These are phyloP conservation scores for Backusella circina DNA, from an alignment of 192 early-diverging fungal species.

Conservation along the genomic window DNA sequence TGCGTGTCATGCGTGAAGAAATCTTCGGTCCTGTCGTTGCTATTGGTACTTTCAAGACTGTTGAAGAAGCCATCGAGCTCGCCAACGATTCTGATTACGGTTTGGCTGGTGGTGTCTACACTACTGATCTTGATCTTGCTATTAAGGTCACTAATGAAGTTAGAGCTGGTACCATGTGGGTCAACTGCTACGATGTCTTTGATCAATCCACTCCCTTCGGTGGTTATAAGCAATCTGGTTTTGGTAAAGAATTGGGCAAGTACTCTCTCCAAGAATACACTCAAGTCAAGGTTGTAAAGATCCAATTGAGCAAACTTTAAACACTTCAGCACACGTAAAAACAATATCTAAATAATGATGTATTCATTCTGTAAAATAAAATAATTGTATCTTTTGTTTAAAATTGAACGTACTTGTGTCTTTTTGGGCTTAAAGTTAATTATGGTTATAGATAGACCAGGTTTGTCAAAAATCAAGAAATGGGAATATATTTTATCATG, in stretches of 20 bases:
- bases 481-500: too few species aligned
- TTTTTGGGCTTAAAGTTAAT: too few species aligned
- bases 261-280: constrained; percentile 47
- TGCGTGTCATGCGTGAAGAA: constrained; percentile 67
- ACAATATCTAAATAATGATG: background rate
- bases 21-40: constrained; percentile 85
- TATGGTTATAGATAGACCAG: too few species aligned
- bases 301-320: constrained; percentile 8
- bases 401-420: background rate
- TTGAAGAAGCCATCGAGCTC: constrained; percentile 70
- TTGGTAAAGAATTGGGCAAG: constrained; percentile 58
- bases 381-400: background rate
- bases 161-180: constrained; percentile 60
- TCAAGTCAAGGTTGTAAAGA: constrained; percentile 48
- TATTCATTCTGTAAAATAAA: constrained; percentile 5
- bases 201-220: constrained; percentile 46
- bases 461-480: too few species aligned
- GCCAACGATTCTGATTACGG: constrained; percentile 79
- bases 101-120: constrained; percentile 74
- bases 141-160: constrained; percentile 46
- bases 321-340: background rate
- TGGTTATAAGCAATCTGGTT: constrained; percentile 71
- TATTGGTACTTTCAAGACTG: constrained; percentile 66
- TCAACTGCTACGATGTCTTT: constrained; percentile 56
- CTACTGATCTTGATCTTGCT: constrained; percentile 59